Evolutionary conservation across 164 flowering plant genomes (phyloP), one percentile per base, ranked within the genome.

Genomic region (Piper longum): DNA sequence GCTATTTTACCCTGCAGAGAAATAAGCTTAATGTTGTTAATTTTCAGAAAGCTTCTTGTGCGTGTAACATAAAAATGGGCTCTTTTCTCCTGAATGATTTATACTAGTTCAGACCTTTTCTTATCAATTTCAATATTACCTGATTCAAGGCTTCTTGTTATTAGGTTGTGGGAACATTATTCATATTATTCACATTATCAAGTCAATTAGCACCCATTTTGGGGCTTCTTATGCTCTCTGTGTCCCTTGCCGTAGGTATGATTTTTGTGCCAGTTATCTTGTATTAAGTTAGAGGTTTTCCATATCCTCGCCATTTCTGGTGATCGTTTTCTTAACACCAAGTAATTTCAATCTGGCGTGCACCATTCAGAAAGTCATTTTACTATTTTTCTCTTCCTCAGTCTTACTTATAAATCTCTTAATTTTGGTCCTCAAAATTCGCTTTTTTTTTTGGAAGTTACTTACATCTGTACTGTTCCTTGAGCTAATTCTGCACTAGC

Each of bases 121-220:
- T 56, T 2, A 48, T 48, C 59, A 5, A 16, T 60, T 41, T 6
- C 16, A 4, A 11, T 12, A 36, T 59, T 41, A 43, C 7, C n/a
- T 9, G 7, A 57, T 43, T 41, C 66, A 52, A 40, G 52, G 8
- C 55, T 39, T 51, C 36, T 59, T 57, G 14, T 51, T 76, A 54
- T 68, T 80, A 93, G 98, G 84, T 93, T 42, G 12, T 78, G 55
- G 98, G 98, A 43, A 93, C 98, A 63, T 71, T 89, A 42, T 79
- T 84, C 77, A 81, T 93, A 70, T 77, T 93, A 14, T 93, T 88
- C 72, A 65, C 77, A 65, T 69, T 93, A 45, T 80, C 98, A 39
- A 82, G 91, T 48, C 95, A 86, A 66, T 90, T 93, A 69, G 98
- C 97, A 43, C 96, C 96, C 45, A 69, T 89, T 70, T 75, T 89